These are phyloP conservation scores for Dichotomocladium elegans DNA, from an alignment of 371 early-diverging fungal species.

Conservation along the genomic window DNA sequence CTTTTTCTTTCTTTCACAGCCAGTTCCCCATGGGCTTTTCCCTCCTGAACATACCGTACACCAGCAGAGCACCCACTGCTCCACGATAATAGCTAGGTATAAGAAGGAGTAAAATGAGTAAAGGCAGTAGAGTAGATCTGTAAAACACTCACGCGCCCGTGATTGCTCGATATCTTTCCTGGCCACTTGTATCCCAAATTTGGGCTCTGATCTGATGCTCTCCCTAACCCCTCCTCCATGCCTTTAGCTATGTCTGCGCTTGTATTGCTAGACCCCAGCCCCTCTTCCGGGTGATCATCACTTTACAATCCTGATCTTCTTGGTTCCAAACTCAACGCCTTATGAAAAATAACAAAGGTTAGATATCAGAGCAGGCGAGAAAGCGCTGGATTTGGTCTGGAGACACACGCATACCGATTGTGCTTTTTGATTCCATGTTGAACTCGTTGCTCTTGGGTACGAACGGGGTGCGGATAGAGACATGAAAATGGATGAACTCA, in stretches of 20 bases:
- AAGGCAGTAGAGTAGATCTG: background rate
- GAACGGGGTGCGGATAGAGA: background rate
- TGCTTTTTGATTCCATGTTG: constrained; percentile 94
- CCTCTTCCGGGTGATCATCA: background rate
- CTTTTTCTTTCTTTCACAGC: background rate
- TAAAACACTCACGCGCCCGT: constrained; percentile 40
- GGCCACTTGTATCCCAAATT: constrained; percentile 89
- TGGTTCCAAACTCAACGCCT: constrained; percentile 55
- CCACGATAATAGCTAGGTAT: constrained; percentile 37
- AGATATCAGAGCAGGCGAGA: background rate
- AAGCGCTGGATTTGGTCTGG: background rate
- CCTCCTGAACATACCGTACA: constrained; percentile 29
- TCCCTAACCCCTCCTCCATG: too few relatives aligned
- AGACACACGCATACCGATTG: constrained; percentile 74
- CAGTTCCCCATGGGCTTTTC: background rate
- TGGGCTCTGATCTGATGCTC: constrained; percentile 66
- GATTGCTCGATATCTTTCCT: constrained; percentile 78
- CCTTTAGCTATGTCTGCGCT: too few relatives aligned
- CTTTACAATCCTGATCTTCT: constrained; percentile 18
- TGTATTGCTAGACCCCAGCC: too few relatives aligned
- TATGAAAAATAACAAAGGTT: constrained; percentile 1
- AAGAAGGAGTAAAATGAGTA: background rate
- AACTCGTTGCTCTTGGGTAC: constrained; percentile 88
- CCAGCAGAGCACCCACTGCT: constrained; percentile 41
- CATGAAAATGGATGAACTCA: background rate